phyloP scores from a whole-genome alignment of 73 alveolate genomes.

The Stentor coeruleus region DNA sequence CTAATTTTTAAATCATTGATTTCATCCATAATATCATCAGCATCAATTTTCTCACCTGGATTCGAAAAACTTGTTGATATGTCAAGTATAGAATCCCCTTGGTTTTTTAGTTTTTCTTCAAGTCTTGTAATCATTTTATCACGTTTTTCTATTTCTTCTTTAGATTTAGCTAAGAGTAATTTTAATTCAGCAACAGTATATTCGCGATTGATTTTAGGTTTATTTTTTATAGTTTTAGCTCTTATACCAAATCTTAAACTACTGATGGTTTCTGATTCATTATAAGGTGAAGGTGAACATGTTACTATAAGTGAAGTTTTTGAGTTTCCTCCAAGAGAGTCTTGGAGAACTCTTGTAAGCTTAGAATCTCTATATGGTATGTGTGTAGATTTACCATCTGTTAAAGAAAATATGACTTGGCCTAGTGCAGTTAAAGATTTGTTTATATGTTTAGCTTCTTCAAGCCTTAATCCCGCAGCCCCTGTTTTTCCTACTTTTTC shows the following conservation, averaged over 20 bases:
- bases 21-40: neutral
- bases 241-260: conserved; percentile 91
- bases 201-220: conserved; percentile 65
- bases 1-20: neutral
- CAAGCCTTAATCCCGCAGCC: conserved; percentile 72
- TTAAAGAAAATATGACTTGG: conserved; percentile 66
- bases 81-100: neutral
- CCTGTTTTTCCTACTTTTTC: conserved; percentile 79
- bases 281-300: conserved; percentile 66
- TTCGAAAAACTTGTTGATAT: neutral
- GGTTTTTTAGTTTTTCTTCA: neutral
- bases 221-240: conserved; percentile 90
- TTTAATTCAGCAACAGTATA: conserved; percentile 63
- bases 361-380: conserved; percentile 95
- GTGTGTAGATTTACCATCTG: conserved; percentile 38
- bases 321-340: conserved; percentile 93
- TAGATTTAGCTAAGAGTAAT: conserved; percentile 34
- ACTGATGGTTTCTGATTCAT: conserved; percentile 87
- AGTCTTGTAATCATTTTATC: neutral
- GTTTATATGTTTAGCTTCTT: conserved; percentile 86
- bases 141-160: conserved; percentile 27
- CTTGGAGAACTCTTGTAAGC: conserved; percentile 91
- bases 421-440: conserved; percentile 79
- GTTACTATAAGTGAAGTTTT: conserved; percentile 85
- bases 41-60: neutral